Percentiles rank a stretch among this genome's conserved stretches.
These are phyloP conservation scores for Pascua sp. DNA, from an alignment of 1,284 basidiomycete genomes.

Conservation along the genomic window DNA sequence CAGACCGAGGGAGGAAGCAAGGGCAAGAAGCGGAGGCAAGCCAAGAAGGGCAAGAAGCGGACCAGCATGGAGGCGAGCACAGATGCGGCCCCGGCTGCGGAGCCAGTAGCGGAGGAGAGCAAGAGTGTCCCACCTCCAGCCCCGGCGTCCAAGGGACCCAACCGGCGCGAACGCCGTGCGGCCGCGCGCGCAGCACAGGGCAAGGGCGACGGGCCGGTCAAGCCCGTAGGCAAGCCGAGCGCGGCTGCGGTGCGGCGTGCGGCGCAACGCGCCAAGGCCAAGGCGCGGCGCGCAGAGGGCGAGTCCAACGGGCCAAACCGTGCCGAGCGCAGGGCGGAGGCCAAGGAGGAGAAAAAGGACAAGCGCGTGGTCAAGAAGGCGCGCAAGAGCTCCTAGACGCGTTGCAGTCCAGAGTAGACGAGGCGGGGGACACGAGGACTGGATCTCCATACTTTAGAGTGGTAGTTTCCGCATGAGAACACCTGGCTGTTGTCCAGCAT, in stretches of 20 bases:
- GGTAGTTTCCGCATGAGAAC: background rate
- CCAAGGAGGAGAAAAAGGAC: constrained; percentile 1
- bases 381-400: background rate
- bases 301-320: constrained; percentile 1
- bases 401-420: no score
- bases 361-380: constrained; percentile 2
- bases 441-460: background rate
- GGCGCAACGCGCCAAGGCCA: constrained; percentile 5
- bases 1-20: background rate
- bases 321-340: constrained; percentile 5
- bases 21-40: constrained; percentile 1
- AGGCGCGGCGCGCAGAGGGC: constrained; percentile 3
- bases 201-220: background rate
- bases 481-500: background rate
- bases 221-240: background rate
- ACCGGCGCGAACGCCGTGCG: constrained; percentile 17
- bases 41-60: constrained; percentile 4
- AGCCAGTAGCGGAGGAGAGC: background rate
- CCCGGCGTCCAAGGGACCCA: background rate
- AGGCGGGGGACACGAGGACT: background rate
- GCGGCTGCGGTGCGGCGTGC: constrained; percentile 7
- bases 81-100: background rate
- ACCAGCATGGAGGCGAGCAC: constrained; percentile 1
- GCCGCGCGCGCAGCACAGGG: constrained; percentile 11
- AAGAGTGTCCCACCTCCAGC: background rate